Evolutionary conservation across 2,329 filamentous ascomycete genomes (phyloP).

Genomic region (Exophiala bonariae): DNA sequence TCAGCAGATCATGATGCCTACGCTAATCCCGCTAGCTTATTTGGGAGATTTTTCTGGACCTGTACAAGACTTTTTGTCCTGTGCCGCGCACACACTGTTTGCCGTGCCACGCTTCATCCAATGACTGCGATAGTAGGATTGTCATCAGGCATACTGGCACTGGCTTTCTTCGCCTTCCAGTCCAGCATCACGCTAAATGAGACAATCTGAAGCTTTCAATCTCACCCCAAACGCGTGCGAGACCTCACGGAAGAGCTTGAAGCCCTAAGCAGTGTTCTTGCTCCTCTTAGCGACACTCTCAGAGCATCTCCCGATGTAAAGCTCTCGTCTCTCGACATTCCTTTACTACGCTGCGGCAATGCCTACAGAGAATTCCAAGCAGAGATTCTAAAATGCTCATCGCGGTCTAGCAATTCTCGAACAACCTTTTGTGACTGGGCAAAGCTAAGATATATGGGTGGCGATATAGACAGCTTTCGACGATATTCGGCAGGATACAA

Average conservation of each 20-base stretch:
- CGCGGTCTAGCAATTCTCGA: slow-evolving; percentile 35
- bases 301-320: slow-evolving; percentile 27
- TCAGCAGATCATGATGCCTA: too few relatives aligned
- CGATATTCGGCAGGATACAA: slow-evolving; percentile 44
- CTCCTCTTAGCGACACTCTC: slow-evolving; percentile 34
- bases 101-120: slow-evolving; percentile 1
- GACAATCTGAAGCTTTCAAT: slow-evolving; percentile 39
- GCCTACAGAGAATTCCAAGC: slow-evolving; percentile 45
- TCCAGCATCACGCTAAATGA: slow-evolving; percentile 39
- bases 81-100: background rate
- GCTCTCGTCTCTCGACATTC: slow-evolving; percentile 37
- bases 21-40: too few relatives aligned
- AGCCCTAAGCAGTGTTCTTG: slow-evolving; percentile 39
- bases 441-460: slow-evolving; percentile 45
- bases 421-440: slow-evolving; percentile 49
- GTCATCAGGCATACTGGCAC: slow-evolving; percentile 38
- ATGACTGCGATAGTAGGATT: slow-evolving; percentile 43
- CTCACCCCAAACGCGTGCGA: slow-evolving; percentile 39
- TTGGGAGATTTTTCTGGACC: too few relatives aligned
- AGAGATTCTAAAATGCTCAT: slow-evolving; percentile 38
- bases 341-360: slow-evolving; percentile 43
- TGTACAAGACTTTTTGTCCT: too few relatives aligned
- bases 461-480: slow-evolving; percentile 45
- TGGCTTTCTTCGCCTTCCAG: slow-evolving; percentile 42
- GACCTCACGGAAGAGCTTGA: slow-evolving; percentile 44